Evolutionary conservation across 257 asterid genomes (phyloP), one percentile per base, ranked within the genome.

Genomic region (Rubia yunnanensis): DNA sequence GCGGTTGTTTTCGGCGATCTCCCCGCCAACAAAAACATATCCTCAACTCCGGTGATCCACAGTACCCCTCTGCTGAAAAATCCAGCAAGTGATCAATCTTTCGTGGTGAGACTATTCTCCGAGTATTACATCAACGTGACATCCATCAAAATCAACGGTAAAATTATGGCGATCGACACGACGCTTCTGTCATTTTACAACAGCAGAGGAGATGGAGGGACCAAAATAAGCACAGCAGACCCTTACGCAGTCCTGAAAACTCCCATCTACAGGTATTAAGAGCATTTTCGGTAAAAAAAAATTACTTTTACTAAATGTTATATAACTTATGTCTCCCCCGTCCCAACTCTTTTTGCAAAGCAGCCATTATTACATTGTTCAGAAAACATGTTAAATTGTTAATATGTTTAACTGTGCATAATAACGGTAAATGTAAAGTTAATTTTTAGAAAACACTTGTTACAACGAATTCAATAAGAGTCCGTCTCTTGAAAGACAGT

Each of bases 201-300:
- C 0, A 49, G 52, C 0, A 44, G 38, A 23, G 77, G 77, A n/a
- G 18, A 24, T 2, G 77, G 72, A 4, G 72, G 77, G 20, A 72
- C 77, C 3, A 66, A 60, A 22, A 72, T 66, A 64, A 72, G 77
- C 72, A 72, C 77, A 3, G 59, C 54, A 10, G 63, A 62, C 61
- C 68, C 63, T 61, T 61, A 61, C 39, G 56, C 73, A 8, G 23
- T 28, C 11, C 10, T 61, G 24, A 65, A 67, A 17, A 58, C 57
- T 27, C 56, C 73, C 4, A 68, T 74, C 20, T 68, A 73, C 62
- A n/a, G n/a, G n/a, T n/a, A n/a, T n/a, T n/a, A n/a, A n/a, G n/a
- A n/a, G n/a, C n/a, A n/a, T n/a, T n/a, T n/a, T n/a, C n/a, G n/a
- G n/a, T n/a, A n/a, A n/a, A n/a, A n/a, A n/a, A n/a, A n/a, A n/a